Evolutionary conservation across 805 yeast species (phyloP).

Genomic region (Martiniozyma abietophila): DNA sequence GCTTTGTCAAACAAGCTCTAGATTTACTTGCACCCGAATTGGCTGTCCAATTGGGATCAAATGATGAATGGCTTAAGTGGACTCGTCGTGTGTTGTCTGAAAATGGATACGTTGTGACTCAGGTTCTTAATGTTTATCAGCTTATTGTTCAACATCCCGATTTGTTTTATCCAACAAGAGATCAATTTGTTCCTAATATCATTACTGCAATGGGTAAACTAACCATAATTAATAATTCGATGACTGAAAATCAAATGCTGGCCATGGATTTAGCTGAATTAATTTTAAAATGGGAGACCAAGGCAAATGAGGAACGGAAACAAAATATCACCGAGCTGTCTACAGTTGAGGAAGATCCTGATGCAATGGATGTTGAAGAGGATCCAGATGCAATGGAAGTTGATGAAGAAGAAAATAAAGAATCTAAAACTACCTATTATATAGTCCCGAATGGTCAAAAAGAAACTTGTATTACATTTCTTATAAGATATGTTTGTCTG

Average conservation of each 20-base stretch:
- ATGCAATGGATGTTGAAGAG: constrained; percentile 6
- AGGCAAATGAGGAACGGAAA: constrained; percentile 13
- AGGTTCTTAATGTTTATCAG: constrained; percentile 80
- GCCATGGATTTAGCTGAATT: constrained; percentile 88
- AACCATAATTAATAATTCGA: constrained; percentile 67
- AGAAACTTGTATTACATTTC: constrained; percentile 83
- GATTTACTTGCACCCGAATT: constrained; percentile 84
- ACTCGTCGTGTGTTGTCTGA: constrained; percentile 88
- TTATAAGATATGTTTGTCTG: constrained; percentile 81
- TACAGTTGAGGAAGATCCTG: not conserved
- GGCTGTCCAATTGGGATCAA: constrained; percentile 55
- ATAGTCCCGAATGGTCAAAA: constrained; percentile 74
- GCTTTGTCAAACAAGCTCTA: constrained; percentile 76
- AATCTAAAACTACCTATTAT: constrained; percentile 31
- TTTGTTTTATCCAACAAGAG: constrained; percentile 76
- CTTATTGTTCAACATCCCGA: constrained; percentile 82
- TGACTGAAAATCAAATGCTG: constrained; percentile 69
- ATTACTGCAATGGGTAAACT: constrained; percentile 89
- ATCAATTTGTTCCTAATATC: constrained; percentile 79
- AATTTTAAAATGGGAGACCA: constrained; percentile 75
- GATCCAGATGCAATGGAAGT: constrained; percentile 16
- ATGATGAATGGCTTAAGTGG: constrained; percentile 81
- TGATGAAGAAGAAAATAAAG: constrained; percentile 9
- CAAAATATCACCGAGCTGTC: no score
- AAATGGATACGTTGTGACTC: constrained; percentile 78